These are phyloP conservation scores for Purpureocillium takamizusanense DNA, from an alignment of 2,329 filamentous ascomycete genomes.

Conservation along the genomic window DNA sequence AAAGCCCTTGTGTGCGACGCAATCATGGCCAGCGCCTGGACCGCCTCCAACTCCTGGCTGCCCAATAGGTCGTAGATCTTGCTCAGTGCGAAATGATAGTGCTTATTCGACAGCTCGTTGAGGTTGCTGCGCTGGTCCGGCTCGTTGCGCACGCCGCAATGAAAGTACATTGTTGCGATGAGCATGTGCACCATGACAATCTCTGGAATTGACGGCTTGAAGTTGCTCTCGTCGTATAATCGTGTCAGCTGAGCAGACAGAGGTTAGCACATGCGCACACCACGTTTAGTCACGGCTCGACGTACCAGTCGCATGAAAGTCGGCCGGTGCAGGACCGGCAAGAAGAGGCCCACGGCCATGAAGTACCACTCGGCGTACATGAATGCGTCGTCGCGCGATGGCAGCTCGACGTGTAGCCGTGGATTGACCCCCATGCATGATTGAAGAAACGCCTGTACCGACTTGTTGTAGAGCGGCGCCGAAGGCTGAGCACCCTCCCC, in stretches of 20 bases:
- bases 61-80: constrained; percentile 57
- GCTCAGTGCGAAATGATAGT: constrained; percentile 68
- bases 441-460: constrained; percentile 60
- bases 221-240: constrained; percentile 61
- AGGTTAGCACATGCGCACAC: constrained; percentile 1
- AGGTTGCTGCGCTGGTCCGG: constrained; percentile 43
- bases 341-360: constrained; percentile 59
- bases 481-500: constrained; percentile 24
- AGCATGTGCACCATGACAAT: constrained; percentile 69
- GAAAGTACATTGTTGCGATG: constrained; percentile 68
- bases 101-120: constrained; percentile 60
- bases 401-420: constrained; percentile 48
- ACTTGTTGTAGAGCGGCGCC: constrained; percentile 57
- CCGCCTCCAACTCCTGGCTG: constrained; percentile 53
- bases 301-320: constrained; percentile 60
- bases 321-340: constrained; percentile 70
- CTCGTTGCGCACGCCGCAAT: constrained; percentile 64
- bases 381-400: constrained; percentile 54
- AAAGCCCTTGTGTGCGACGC: constrained; percentile 66
- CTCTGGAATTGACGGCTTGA: constrained; percentile 54
- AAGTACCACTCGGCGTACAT: constrained; percentile 71
- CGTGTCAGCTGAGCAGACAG: constrained; percentile 43
- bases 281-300: constrained; percentile 1
- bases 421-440: constrained; percentile 54
- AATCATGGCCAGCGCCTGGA: constrained; percentile 67